phyloP scores from a whole-genome alignment of 768 basidiomycete species.

The Hebeloma cylindrosporum region DNA sequence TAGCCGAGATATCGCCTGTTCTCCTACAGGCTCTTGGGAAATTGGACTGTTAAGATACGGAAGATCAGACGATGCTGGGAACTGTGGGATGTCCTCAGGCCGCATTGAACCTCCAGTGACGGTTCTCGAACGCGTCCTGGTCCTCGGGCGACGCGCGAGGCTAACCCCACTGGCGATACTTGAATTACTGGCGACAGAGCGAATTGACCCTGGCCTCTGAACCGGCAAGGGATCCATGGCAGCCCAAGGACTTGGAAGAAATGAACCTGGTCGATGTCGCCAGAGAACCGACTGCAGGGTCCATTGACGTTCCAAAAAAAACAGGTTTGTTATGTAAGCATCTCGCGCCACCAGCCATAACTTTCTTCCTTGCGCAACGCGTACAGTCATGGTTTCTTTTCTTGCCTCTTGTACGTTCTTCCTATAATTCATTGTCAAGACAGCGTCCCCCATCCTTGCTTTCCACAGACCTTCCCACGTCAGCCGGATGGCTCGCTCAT shows the following conservation, averaged over 20 bases:
- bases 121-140: conserved; percentile 54
- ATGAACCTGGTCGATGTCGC: conserved; percentile 7
- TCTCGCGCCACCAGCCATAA: neutral
- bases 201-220: conserved; percentile 39
- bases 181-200: conserved; percentile 50
- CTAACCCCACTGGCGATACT: conserved; percentile 49
- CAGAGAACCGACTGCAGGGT: conserved; percentile 13
- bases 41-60: conserved; percentile 31
- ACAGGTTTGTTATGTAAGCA: conserved; percentile 17
- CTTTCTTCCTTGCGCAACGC: conserved; percentile 1
- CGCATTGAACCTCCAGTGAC: conserved; percentile 35
- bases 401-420: conserved; percentile 24
- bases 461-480: conserved; percentile 58
- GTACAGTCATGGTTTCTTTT: conserved; percentile 22
- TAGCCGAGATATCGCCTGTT: conserved; percentile 10
- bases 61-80: conserved; percentile 29
- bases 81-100: conserved; percentile 24
- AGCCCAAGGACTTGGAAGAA: conserved; percentile 8
- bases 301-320: conserved; percentile 15
- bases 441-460: neutral
- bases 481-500: conserved; percentile 72
- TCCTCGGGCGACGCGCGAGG: conserved; percentile 54
- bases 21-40: conserved; percentile 26
- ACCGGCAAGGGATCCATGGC: conserved; percentile 17
- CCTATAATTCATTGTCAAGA: too few relatives aligned